Percentiles rank a stretch among this genome's conserved stretches.
phyloP scores from a whole-genome alignment of 169 alveolate genomes.

The Toxoplasma gondii region DNA sequence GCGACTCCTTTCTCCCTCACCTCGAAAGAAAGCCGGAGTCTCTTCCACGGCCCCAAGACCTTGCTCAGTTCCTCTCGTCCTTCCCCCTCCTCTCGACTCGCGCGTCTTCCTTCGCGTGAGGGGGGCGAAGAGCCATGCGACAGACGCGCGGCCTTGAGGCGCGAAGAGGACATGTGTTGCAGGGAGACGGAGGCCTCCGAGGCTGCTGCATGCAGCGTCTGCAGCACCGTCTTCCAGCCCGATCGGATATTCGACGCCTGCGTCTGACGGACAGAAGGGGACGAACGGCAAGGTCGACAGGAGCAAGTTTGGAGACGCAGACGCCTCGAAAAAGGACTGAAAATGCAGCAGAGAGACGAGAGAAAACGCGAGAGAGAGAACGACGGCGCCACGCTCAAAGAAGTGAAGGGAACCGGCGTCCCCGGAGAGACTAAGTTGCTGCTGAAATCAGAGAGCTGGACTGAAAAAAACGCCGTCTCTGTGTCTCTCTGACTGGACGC shows the following conservation, averaged over 20 bases:
- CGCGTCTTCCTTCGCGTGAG: not conserved
- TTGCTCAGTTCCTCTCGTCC: not conserved
- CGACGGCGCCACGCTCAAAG: too few species aligned
- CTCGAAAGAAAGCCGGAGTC: not conserved
- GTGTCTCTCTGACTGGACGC: too few species aligned
- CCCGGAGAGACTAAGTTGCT: too few species aligned
- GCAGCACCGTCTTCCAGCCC: slow-evolving; percentile 8
- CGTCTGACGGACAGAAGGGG: not conserved
- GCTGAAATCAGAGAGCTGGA: too few species aligned
- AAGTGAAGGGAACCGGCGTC: too few species aligned
- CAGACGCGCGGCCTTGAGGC: not conserved
- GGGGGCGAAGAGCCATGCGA: not conserved
- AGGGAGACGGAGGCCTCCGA: not conserved
- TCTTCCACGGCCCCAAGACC: not conserved
- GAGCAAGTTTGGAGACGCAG: too few species aligned
- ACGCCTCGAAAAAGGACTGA: too few species aligned
- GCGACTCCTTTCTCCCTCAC: not conserved
- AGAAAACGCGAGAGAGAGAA: too few species aligned
- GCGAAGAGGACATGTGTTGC: not conserved
- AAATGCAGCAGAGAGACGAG: too few species aligned
- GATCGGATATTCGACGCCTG: slow-evolving; percentile 3
- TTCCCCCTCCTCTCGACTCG: too few species aligned
- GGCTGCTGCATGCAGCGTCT: not conserved
- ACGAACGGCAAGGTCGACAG: not conserved
- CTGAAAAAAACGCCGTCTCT: too few species aligned